Percentiles rank a stretch among this genome's conserved stretches.
These are phyloP conservation scores for Asclepias syriaca DNA, from an alignment of 257 asterid species.

Conservation along the genomic window DNA sequence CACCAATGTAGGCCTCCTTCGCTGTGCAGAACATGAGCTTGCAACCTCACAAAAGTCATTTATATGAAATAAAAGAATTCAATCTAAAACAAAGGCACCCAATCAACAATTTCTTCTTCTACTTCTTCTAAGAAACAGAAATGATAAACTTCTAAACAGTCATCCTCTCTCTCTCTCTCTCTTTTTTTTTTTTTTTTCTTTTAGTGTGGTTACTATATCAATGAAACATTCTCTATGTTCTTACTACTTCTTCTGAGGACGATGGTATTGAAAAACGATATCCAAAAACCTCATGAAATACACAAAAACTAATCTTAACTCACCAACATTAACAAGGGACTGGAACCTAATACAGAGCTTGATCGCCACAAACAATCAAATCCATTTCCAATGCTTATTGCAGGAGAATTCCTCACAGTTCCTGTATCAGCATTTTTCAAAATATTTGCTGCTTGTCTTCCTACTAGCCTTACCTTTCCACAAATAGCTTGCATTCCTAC, in stretches of 20 bases:
- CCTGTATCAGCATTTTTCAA: constrained; percentile 27
- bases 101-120: neutral
- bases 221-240: too few species aligned
- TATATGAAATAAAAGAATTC: too few species aligned
- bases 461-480: constrained; percentile 34
- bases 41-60: neutral
- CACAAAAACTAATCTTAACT: neutral
- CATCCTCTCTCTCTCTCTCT: neutral
- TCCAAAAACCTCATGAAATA: neutral
- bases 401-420: constrained; percentile 1
- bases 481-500: constrained; percentile 46
- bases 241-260: neutral
- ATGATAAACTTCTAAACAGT: neutral
- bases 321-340: neutral
- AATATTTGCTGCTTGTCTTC: constrained; percentile 30
- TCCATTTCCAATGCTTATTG: neutral
- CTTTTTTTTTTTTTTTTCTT: neutral
- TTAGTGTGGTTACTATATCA: neutral
- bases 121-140: neutral
- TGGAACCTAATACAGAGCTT: neutral
- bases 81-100: too few species aligned
- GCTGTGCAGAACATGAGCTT: neutral
- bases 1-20: neutral
- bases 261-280: neutral
- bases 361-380: neutral